Percentiles rank a stretch among this genome's conserved stretches.
These are phyloP conservation scores for Phaeophleospora eucalypticola DNA, from an alignment of 2,329 filamentous ascomycete species.

Conservation along the genomic window DNA sequence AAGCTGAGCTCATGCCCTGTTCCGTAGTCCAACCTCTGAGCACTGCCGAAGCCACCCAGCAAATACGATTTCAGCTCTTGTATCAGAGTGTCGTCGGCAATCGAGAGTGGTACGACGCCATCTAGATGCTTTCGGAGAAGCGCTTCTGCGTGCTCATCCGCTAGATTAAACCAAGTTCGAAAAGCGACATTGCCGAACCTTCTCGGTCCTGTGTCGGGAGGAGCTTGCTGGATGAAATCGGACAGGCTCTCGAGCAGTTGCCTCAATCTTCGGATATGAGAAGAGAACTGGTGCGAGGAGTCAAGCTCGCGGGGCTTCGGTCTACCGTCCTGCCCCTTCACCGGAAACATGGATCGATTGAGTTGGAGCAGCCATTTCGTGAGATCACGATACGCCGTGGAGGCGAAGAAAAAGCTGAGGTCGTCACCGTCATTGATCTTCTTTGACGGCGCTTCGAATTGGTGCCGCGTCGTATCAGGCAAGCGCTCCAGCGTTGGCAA, in stretches of 20 bases:
- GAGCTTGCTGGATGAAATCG: slow-evolving; percentile 68
- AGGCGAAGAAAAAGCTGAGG: slow-evolving; percentile 73
- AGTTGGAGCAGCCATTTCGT: slow-evolving; percentile 84
- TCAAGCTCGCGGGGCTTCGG: slow-evolving; percentile 18
- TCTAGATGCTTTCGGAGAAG: slow-evolving; percentile 35
- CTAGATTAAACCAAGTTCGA: slow-evolving; percentile 71
- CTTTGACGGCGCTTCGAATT: slow-evolving; percentile 68
- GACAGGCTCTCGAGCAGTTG: slow-evolving; percentile 62
- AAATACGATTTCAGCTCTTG: slow-evolving; percentile 75
- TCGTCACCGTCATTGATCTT: slow-evolving; percentile 80
- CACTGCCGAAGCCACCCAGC: slow-evolving; percentile 78
- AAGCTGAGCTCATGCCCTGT: slow-evolving; percentile 96
- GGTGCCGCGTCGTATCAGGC: slow-evolving; percentile 18
- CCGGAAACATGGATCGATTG: slow-evolving; percentile 79
- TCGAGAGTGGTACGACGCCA: not conserved
- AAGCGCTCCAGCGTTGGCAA: slow-evolving; percentile 6
- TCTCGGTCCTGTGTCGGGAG: slow-evolving; percentile 78
- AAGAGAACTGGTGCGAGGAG: slow-evolving; percentile 48
- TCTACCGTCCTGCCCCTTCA: slow-evolving; percentile 43
- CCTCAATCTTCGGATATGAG: slow-evolving; percentile 59
- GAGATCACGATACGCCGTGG: slow-evolving; percentile 81
- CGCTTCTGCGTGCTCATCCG: slow-evolving; percentile 56
- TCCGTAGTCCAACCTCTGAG: slow-evolving; percentile 88
- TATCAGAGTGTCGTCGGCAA: not conserved
- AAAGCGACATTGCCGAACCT: slow-evolving; percentile 93